Base-by-base conservation (phyloP, 2,329 filamentous ascomycete genomes). In the Huntiella decipiens region DNA sequence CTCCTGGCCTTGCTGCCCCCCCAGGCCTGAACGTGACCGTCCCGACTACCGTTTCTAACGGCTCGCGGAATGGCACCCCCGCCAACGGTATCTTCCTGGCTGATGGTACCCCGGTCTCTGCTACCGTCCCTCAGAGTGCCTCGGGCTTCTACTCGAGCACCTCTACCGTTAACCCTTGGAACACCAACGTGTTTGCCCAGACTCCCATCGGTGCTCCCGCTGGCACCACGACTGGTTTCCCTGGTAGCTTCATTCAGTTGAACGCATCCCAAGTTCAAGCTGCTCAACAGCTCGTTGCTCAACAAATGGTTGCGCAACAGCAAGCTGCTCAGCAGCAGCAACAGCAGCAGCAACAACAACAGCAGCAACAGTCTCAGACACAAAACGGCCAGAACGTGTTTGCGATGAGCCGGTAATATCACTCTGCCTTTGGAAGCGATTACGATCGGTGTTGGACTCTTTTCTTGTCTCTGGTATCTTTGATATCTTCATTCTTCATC, bases 1-100 rank as follows among this genome's bases (percentile, higher is more conserved):
- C 87, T 10, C 87, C 87, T 0, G 87, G 87, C 2, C 70, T 95
- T 6, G 60, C 74, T 1, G 77, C 75, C 5, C 86, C 86, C 11
- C 82, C 84, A 2, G 83, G 82, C 10, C 66, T 38, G 41, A 53
- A 10, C 46, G 49, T 37, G 37, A 42, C 51, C 12, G 53, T 48
- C 41, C 55, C 55, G 15, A 32, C 37, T 13, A 7, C 57, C 55
- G 56, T 55, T 55, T 40, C 46, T 3, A 42, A 54, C 7, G 28
- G 40, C 5, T 57, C 54, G 46, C 51, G 52, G 36, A 34, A 38
- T 28, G 31, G 31, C 34, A 41, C 15, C 31, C 36, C 17, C 12
- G 31, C 41, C 33, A 38, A 38, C 13, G 32, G 41, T 32, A 22
- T 34, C 4, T 33, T 16, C 15, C n/a, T 28, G 4, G 40, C 28